Percentiles rank a stretch among this genome's conserved stretches.
These are phyloP conservation scores for Blastobotrys mokoenaii DNA, from an alignment of 805 yeast species.

Conservation along the genomic window DNA sequence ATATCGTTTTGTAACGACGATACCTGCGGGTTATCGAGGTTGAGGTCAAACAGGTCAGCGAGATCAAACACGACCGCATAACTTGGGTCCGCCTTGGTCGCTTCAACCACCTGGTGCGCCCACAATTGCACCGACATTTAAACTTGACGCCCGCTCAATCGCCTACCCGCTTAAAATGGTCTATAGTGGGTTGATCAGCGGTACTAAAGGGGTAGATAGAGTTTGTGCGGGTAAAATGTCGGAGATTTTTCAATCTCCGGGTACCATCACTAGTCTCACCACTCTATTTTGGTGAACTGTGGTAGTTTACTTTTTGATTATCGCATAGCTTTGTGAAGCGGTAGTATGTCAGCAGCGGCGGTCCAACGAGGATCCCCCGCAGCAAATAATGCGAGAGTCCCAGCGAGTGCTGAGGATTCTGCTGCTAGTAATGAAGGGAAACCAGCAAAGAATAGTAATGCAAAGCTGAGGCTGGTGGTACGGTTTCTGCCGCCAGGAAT, in stretches of 20 bases:
- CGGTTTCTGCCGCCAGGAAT: conserved; percentile 40
- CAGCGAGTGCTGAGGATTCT: too few species aligned
- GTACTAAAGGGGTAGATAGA: neutral
- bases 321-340: too few species aligned
- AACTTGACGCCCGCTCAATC: neutral
- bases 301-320: too few species aligned
- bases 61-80: conserved; percentile 6
- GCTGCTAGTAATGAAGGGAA: too few species aligned
- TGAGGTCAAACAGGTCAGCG: conserved; percentile 22
- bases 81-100: neutral
- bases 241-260: neutral
- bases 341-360: too few species aligned
- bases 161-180: too few species aligned
- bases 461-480: conserved; percentile 26
- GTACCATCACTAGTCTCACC: neutral
- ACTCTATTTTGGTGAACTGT: too few species aligned
- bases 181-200: too few species aligned
- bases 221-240: neutral
- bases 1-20: conserved; percentile 32
- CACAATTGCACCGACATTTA: conserved; percentile 14
- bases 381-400: too few species aligned
- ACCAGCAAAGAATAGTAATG: too few species aligned
- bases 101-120: conserved; percentile 7
- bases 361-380: too few species aligned
- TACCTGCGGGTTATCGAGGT: conserved; percentile 28